Conservation (phyloP, 768 basidiomycete species). For the Tylopilus felleus region DNA sequence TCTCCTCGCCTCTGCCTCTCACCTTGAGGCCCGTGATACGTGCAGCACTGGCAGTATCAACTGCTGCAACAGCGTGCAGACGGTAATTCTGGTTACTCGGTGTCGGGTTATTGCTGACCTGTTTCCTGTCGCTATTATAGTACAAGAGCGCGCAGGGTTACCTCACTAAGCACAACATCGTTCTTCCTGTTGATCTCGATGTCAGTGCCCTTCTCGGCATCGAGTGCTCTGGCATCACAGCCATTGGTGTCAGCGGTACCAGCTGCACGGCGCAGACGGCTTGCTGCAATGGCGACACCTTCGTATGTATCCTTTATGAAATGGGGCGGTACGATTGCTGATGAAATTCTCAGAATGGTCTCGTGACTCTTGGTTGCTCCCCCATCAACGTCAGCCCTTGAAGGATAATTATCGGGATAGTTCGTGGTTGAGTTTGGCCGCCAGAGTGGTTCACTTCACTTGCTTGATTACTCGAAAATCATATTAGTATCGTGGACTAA, state of each 20-base stretch:
- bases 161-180: neutral
- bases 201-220: neutral
- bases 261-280: neutral
- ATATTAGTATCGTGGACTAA: neutral
- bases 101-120: neutral
- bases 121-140: neutral
- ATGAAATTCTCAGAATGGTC: neutral
- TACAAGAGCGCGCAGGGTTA: too few relatives aligned
- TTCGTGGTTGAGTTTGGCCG: neutral
- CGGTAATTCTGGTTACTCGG: neutral
- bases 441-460: neutral
- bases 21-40: conserved; percentile 3
- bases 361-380: neutral
- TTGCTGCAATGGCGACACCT: conserved; percentile 5
- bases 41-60: conserved; percentile 4
- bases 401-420: neutral
- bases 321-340: neutral
- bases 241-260: neutral
- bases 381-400: neutral
- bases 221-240: neutral
- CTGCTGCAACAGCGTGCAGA: conserved; percentile 12
- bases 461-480: neutral
- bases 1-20: conserved; percentile 8
- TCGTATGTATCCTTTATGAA: neutral
- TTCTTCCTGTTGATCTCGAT: neutral